Base-by-base conservation (phyloP, 257 asterid genomes). In the Nemophila menziesii region DNA sequence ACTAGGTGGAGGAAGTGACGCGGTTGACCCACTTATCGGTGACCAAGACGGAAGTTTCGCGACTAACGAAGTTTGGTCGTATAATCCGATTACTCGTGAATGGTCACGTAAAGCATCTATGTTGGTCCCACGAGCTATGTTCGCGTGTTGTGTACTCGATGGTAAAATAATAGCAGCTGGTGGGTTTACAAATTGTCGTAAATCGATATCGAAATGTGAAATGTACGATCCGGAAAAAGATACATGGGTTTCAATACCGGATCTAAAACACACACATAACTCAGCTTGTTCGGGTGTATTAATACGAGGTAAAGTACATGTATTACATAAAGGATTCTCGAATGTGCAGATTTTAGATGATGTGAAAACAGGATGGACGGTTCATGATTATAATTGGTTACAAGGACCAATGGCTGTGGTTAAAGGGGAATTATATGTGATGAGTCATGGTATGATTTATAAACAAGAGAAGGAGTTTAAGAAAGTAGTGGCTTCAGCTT, bases 41-140 rank as follows among this genome's bases (percentile, higher is more conserved):
- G 99, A 90, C 49, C 99, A 85, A 52, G 99, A 82, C 13, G 99
- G 99, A 20, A 79, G 92, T 29, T 90, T 90, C 49, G 94, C 99
- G 7, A 79, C 96, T 0, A 67, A 85, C 39, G 96, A 79, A 59
- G 96, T 85, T 6, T 90, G 99, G 99, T 85, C 94, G 0, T 90
- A 81, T 16, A 77, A 90, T 50, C 93, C 94, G 0, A 58, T 81
- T 7, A 54, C 53, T 26, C 62, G 93, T 52, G 60, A 22, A 16
- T 90, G 99, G 99, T 51, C 73, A 55, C 62, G 42, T 2, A 61
- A 96, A 9, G 72, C 83, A 11, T 45, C 99, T 43, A 92, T 92
- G 99, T 63, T 70, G 3, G 80, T 92, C 27, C 96, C 99, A 1
- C 93, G 96, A 1, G 93, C 95, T 49, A 92, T 86, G 99, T 92